A percentile compares a stretch with the other conserved stretches of the same genome.
Conservation (phyloP, 345 rosid species). For the Capsella bursapastoris region DNA sequence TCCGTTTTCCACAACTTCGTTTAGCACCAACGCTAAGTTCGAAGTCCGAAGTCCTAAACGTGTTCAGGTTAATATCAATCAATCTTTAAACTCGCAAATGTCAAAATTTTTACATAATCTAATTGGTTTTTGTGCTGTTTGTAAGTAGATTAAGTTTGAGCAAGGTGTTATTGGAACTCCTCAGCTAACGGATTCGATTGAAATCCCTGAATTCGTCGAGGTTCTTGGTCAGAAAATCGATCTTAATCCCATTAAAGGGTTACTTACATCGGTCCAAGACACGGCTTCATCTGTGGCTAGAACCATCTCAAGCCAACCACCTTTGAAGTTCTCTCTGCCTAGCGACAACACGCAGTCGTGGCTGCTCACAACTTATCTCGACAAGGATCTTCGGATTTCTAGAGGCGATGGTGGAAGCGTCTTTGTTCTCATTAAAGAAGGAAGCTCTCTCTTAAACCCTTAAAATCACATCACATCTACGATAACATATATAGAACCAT, state of each 20-base stretch:
- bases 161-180: conserved; percentile 96
- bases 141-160: conserved; percentile 76
- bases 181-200: conserved; percentile 83
- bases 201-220: conserved; percentile 75
- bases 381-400: conserved; percentile 81
- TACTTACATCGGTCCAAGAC: conserved; percentile 79
- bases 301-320: conserved; percentile 92
- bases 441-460: conserved; percentile 65
- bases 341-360: conserved; percentile 73
- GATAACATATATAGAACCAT: conserved; percentile 18
- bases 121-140: background rate
- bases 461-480: conserved; percentile 28
- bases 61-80: conserved; percentile 64
- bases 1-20: conserved; percentile 78
- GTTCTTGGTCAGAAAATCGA: conserved; percentile 87
- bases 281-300: conserved; percentile 80
- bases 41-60: conserved; percentile 90
- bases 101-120: background rate
- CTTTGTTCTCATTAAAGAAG: conserved; percentile 88
- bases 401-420: conserved; percentile 89
- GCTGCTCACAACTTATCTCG: conserved; percentile 90
- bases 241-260: conserved; percentile 70
- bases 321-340: conserved; percentile 72
- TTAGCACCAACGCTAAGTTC: conserved; percentile 85
- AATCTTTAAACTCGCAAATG: background rate